Conservation (phyloP, 441 rosid species). For the Erodium moschatum region DNA sequence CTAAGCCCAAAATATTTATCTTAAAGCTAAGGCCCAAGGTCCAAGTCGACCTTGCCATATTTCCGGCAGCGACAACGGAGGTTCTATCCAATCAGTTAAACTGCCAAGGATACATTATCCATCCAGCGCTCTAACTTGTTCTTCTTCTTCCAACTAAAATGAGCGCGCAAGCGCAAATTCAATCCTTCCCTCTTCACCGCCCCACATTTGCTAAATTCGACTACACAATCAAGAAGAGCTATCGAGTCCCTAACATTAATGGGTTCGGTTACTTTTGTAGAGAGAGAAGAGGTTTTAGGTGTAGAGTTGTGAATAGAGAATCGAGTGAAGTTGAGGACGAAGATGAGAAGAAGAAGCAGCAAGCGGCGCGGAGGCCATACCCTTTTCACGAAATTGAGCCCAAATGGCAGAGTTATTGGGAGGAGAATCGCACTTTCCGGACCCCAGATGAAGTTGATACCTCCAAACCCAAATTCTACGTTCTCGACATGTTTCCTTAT, state of each 20-base stretch:
- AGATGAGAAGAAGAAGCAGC: conserved; percentile 21
- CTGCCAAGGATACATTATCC: conserved; percentile 22
- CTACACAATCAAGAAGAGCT: conserved; percentile 13
- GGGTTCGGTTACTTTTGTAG: conserved; percentile 2
- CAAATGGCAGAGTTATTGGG: conserved; percentile 89
- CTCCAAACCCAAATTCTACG: conserved; percentile 83
- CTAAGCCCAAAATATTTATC: background rate
- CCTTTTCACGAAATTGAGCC: conserved; percentile 89
- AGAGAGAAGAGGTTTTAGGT: conserved; percentile 3
- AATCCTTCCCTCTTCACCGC: conserved; percentile 23
- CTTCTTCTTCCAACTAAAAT: conserved; percentile 21
- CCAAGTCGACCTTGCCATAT: background rate
- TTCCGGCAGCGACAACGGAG: background rate
- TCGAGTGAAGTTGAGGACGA: conserved; percentile 22
- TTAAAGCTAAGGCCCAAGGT: background rate
- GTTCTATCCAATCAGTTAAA: conserved; percentile 8
- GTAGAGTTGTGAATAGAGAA: conserved; percentile 15
- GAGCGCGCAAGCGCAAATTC: conserved; percentile 30
- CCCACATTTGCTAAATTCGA: conserved; percentile 16
- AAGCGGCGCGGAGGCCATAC: conserved; percentile 45
- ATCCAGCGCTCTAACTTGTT: background rate
- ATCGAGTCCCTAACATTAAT: conserved; percentile 13
- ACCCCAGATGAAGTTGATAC: conserved; percentile 80
- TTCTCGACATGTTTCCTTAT: conserved; percentile 98
- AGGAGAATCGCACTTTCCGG: conserved; percentile 58